phyloP scores from a whole-genome alignment of 106 monocot species.

The Dendrobium chrysotoxum region DNA sequence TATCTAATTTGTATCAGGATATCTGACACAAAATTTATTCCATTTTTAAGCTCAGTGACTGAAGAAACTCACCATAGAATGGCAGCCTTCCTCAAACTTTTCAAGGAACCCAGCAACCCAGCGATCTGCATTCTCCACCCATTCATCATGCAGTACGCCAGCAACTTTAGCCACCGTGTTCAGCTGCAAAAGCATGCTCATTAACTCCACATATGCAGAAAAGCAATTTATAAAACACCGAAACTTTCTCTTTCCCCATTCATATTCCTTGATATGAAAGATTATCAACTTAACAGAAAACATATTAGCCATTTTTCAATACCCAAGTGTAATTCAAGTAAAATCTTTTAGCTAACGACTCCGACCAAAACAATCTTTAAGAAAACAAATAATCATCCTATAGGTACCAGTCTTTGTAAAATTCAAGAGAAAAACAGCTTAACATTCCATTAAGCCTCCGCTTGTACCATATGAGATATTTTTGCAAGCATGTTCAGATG shows the following conservation, averaged over 20 bases:
- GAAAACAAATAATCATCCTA: background rate
- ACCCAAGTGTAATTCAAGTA: background rate
- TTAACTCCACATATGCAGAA: background rate
- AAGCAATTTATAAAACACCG: background rate
- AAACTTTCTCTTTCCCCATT: background rate
- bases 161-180: constrained; percentile 57
- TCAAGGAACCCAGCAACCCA: constrained; percentile 94
- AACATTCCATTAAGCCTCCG: background rate
- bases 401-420: background rate
- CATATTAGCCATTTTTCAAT: background rate
- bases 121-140: constrained; percentile 94
- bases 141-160: constrained; percentile 69
- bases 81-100: constrained; percentile 85
- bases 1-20: too few relatives aligned
- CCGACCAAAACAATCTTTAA: background rate
- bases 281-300: background rate
- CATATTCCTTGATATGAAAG: background rate
- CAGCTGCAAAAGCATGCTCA: constrained; percentile 26
- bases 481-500: background rate
- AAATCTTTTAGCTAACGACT: background rate
- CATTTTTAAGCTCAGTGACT: too few relatives aligned
- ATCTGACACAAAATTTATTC: too few relatives aligned
- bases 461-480: background rate
- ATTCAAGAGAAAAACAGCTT: background rate
- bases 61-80: constrained; percentile 55